Base-by-base conservation (phyloP, 768 basidiomycete genomes). In the Boletellus sp. region DNA sequence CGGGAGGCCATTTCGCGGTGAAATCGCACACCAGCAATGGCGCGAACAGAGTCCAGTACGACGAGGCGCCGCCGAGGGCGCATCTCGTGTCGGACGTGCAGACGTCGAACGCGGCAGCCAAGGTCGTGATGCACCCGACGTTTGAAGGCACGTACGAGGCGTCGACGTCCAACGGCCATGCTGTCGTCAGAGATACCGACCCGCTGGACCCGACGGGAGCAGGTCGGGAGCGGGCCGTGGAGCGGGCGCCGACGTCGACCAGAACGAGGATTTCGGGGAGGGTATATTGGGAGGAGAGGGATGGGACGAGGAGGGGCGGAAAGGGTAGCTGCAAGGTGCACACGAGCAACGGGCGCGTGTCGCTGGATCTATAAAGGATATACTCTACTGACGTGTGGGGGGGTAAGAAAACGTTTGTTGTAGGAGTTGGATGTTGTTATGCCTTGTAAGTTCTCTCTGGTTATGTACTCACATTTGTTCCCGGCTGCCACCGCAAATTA, bases 131-230 rank as follows among this genome's bases (percentile, higher is more conserved):
- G 45, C 70, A 71, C 9, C 44, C 58, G 4, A 62, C 72, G 15
- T 78, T 60, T 45, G 75, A 78, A 45, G 77, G 77, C 35, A 45
- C 47, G 17, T 76, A 72, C 53, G 54, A 53, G 6, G 52, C 72
- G 22, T 13, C 39, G 33, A 69, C 73, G 33, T 62, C 62, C 8
- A 67, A 67, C 1, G 3, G 20, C 0, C 38, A 35, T 1, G 32
- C 57, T 1, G 37, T 42, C 19, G 36, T 60, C 6, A 11, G 26
- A 24, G 59, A 66, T 11, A 16, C 28, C 3, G 42, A 19, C 8
- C 57, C 55, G 0, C 52, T 35, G 45, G 70, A 70, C 51, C 70
- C 73, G 19, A 55, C 65, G 0, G 66, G 73, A 22, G 50, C 41
- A 20, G 66, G 67, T 1, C 59, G 74, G 35, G 47, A 50, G 0